Evolutionary conservation across 768 basidiomycete genomes (phyloP), one percentile per base, ranked within the genome.

Genomic region (Cystofilobasidium ferigula): DNA sequence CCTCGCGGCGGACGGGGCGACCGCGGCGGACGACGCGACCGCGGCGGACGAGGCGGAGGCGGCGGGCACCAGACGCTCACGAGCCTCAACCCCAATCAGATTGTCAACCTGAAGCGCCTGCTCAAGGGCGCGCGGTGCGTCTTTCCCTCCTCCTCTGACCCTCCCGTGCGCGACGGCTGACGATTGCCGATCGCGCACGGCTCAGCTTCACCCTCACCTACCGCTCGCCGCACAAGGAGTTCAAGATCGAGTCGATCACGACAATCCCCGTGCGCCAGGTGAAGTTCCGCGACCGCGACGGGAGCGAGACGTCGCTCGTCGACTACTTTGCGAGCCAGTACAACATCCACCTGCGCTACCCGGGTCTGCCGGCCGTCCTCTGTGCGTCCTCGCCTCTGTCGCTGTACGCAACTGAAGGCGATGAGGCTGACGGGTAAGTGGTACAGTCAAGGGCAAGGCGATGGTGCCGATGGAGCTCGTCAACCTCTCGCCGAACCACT

Each of bases 101-200:
- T 71, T 67, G 66, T 62, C 57, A 71, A 71, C 61, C 71, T 77
- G 34, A 71, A 72, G 57, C 70, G 72, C 30, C 63, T 71, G 24
- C 71, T 77, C 58, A 67, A 69, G 20, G 69, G 54, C 3, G 74
- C 74, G 30, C 64, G 26, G 54, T 64, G 45, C 35, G 42, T 20
- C 18, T 13, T 13, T 48, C 35, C 32, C 54, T 30, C 7, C 28
- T 7, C 6, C 7, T 20, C 20, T 30, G 14, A 16, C 8, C 54
- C 18, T 56, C 9, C 54, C 10, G 14, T 24, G 20, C 2, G 18
- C 6, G 24, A 16, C 26, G 10, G 34, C 10, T 30, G 28, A 76
- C 71, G 73, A 73, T 62, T 71, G 68, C 38, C 16, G 38, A 40
- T 16, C 9, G 38, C 38, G 9, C 38, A n/a, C n/a, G n/a, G 38